Base-by-base conservation (phyloP, 208 protist genomes). In the Pavlovales sp. region DNA sequence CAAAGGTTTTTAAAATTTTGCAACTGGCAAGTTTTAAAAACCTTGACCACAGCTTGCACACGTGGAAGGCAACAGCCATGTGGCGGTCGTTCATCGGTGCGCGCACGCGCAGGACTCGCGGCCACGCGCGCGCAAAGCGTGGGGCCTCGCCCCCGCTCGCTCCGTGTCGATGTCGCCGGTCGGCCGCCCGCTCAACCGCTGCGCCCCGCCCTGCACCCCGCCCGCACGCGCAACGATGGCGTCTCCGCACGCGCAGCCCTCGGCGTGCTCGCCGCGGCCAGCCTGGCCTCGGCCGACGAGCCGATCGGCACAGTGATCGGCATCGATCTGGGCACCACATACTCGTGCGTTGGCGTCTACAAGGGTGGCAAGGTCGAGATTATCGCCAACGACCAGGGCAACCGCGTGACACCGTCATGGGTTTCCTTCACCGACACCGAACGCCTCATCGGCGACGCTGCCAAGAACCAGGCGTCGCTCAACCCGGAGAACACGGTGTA, bases 301-400 rank as follows among this genome's bases (percentile, higher is more conserved):
- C 80, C 86, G 32, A 39, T 76, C 10, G 91, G 90, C 39, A 39
- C 86, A 5, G 84, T 85, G 67, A 93, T 95, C 42, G 93, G 93
- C 75, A 95, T 95, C 46, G 93, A 95, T 93, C 88, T 95, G 30
- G 93, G 93, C 36, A 95, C 93, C 26, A 95, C 93, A 36, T 94
- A 94, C 80, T 92, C 88, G 20, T 94, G 92, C 83, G 93, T 95
- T 4, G 93, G 90, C 34, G 92, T 94, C 39, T 94, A 77, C 75
- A 88, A 92, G 84, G 93, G 94, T 77, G 93, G 93, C 66, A 82
- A 88, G 75, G 93, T 95, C 20, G 96, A 99, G 94, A 98, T 99
- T 90, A 99, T 99, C 79, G 94, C 98, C n/a, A 99, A 99, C 91
- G 97, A 99, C 86, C 96, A 97, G 76, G 99, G 99, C 91, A 99